Base-by-base conservation (phyloP, 2,329 filamentous ascomycete species). In the Orbilia brochopaga region DNA sequence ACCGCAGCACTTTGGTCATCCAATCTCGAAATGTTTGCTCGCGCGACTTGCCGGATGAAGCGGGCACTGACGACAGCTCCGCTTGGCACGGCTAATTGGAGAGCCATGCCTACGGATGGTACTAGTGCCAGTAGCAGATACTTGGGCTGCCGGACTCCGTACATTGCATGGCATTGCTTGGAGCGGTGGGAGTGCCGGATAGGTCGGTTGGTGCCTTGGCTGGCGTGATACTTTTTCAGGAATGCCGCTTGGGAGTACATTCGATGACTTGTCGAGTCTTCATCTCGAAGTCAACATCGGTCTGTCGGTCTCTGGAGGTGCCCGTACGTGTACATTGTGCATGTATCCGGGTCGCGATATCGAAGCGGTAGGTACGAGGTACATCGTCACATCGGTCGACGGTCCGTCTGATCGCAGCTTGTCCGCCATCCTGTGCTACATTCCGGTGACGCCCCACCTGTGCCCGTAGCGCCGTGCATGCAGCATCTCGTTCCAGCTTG, bases 361-460 rank as follows among this genome's bases (percentile, higher is more conserved):
- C 32, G 32, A 37, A 37, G 32, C 6, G 37, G n/a, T 15, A 42
- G 37, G 37, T 42, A 42, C 4, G 37, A 15, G 15, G 5, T 5
- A 42, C 13, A 15, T 3, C 37, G n/a, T 32, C 3, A 8, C 8
- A 42, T 42, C 37, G 37, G n/a, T 42, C 37, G 37, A 42, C 15
- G 37, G 13, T 13, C 37, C 37, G 37, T 42, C 50, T 57, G 51
- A 64, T 64, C 60, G 55, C 40, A 64, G 56, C 61, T 42, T 53
- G 35, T 65, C 60, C 44, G 60, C 17, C 40, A 44, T 44, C 59
- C 50, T 65, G 62, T 65, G 54, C 46, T 65, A 59, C 62, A 54
- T 53, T 58, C 62, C 62, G 62, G 62, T 59, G 62, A 65, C 57
- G 37, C 46, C 51, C 62, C 62, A 50, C 62, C 17, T 55, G 24